These are phyloP conservation scores for Cladosporium sp. DNA, from an alignment of 2,329 filamentous ascomycete species.

Conservation along the genomic window DNA sequence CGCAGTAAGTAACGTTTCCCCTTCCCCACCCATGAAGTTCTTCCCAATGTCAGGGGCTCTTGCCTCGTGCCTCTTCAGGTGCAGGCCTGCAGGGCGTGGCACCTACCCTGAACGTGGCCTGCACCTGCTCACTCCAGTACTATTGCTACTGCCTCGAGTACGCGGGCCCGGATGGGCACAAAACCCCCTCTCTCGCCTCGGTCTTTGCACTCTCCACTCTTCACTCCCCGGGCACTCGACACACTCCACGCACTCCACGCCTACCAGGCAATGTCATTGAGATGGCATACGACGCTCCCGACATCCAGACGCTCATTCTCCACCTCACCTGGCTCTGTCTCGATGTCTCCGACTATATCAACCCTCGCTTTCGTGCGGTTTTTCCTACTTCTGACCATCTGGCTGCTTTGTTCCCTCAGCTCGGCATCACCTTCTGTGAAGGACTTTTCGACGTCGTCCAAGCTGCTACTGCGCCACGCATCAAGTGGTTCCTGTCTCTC, in stretches of 20 bases:
- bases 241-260: too few relatives aligned
- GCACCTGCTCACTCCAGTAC: background rate
- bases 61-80: background rate
- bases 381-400: too few relatives aligned
- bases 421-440: too few relatives aligned
- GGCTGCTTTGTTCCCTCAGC: too few relatives aligned
- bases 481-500: too few relatives aligned
- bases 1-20: conserved; percentile 1
- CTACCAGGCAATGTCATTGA: background rate
- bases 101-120: background rate
- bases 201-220: background rate
- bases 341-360: too few relatives aligned
- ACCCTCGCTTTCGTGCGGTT: too few relatives aligned
- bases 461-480: too few relatives aligned
- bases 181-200: background rate
- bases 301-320: too few relatives aligned
- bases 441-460: too few relatives aligned
- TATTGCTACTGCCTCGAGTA: background rate
- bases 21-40: background rate
- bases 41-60: background rate
- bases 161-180: background rate
- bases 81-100: background rate
- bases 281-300: too few relatives aligned
- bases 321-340: too few relatives aligned
- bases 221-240: background rate